Conservation (phyloP, 2,329 filamentous ascomycete genomes). For the Emmonsiellopsis sp. region DNA sequence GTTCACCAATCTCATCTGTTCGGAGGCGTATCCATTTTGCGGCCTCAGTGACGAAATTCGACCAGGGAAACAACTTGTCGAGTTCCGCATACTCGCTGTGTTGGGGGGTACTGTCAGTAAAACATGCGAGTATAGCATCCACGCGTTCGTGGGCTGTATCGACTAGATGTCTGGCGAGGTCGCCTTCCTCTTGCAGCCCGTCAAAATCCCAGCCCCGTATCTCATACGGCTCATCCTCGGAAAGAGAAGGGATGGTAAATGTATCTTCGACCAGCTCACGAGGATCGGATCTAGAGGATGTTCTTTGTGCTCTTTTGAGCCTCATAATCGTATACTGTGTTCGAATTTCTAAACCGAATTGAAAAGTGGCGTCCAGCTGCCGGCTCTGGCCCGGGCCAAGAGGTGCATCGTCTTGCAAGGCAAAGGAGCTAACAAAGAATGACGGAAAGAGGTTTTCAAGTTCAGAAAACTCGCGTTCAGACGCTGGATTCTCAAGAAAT, state of each 20-base stretch:
- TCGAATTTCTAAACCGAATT: constrained; percentile 11
- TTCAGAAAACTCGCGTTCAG: not conserved
- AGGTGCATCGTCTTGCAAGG: not conserved
- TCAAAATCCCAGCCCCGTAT: constrained; percentile 10
- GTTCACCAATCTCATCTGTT: constrained; percentile 35
- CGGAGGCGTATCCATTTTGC: constrained; percentile 40
- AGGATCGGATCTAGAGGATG: not conserved
- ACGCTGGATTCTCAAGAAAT: not conserved
- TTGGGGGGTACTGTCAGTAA: not conserved
- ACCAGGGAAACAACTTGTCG: constrained; percentile 41
- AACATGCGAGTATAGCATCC: not conserved
- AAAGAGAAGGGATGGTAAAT: constrained; percentile 1
- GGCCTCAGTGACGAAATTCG: constrained; percentile 36
- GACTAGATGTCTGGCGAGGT: not conserved
- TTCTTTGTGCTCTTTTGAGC: not conserved
- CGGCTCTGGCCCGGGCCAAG: not conserved
- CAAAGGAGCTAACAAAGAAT: constrained; percentile 1
- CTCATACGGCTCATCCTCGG: not conserved
- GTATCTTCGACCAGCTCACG: constrained; percentile 3
- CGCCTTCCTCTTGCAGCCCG: constrained; percentile 6
- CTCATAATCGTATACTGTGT: constrained; percentile 9
- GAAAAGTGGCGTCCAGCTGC: constrained; percentile 3
- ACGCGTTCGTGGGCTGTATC: constrained; percentile 4
- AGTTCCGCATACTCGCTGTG: constrained; percentile 37
- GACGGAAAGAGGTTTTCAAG: constrained; percentile 1